Conservation (phyloP, 768 basidiomycete genomes). For the Phanerodontia chrysosporium region DNA sequence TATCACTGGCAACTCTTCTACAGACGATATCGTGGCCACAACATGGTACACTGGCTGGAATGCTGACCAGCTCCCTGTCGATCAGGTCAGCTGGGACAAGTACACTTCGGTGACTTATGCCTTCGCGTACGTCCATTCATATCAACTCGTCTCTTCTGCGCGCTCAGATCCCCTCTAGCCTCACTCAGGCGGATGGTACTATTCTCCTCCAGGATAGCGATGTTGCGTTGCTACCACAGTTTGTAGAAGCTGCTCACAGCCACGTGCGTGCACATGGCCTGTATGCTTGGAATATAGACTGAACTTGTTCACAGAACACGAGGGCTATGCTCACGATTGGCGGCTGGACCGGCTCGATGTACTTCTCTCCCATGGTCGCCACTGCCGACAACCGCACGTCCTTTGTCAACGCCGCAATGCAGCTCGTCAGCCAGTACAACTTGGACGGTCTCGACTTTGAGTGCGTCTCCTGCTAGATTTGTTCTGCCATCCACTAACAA, state of each 20-base stretch:
- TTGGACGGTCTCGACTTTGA: conserved; percentile 15
- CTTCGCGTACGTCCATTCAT: conserved; percentile 45
- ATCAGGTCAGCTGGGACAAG: conserved; percentile 57
- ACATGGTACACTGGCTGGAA: conserved; percentile 75
- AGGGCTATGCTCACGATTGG: conserved; percentile 60
- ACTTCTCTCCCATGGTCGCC: conserved; percentile 58
- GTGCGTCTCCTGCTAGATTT: conserved; percentile 1
- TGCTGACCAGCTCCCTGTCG: conserved; percentile 40
- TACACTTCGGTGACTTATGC: conserved; percentile 70
- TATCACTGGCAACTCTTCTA: background rate
- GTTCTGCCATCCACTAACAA: conserved; percentile 53
- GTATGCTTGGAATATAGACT: background rate
- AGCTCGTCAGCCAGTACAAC: conserved; percentile 42
- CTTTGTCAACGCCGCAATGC: conserved; percentile 55
- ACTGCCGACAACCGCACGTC: conserved; percentile 52
- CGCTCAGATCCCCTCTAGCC: background rate
- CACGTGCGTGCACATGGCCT: conserved; percentile 24
- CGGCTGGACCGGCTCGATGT: conserved; percentile 64
- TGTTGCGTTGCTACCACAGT: conserved; percentile 46
- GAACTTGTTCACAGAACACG: conserved; percentile 38
- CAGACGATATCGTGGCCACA: conserved; percentile 34
- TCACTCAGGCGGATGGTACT: conserved; percentile 27
- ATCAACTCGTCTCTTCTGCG: background rate
- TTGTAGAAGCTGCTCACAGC: conserved; percentile 43
- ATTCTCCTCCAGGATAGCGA: conserved; percentile 40